Evolutionary conservation across 768 basidiomycete genomes (phyloP), one percentile per base, ranked within the genome.

Genomic region (Agrocybe praecox): DNA sequence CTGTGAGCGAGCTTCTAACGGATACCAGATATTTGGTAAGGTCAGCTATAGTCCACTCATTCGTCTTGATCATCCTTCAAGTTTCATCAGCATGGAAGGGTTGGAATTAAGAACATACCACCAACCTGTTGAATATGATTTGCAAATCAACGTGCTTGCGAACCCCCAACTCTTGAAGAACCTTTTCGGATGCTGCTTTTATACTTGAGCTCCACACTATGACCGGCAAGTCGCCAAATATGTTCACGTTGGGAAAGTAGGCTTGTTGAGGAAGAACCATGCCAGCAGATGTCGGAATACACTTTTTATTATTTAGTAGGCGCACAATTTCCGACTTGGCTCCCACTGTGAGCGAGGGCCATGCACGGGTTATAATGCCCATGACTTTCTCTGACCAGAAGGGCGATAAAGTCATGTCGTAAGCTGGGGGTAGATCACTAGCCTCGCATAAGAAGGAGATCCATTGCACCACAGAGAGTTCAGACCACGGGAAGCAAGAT

Each of bases 101-200:
- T 23, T 7, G 45, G 10, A 23, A 24, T 6, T 8, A 33, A 10
- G 42, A 21, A 6, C 22, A 29, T 11, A 50, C n/a, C 2, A 24
- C 36, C 17, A 1, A 91, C 88, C 95, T 81, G 52, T 89, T 84
- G 67, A 99, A 99, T n/a, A 99, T 82, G 2, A 97, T 76, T 69
- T 98, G 95, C 1, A 98, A 78, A 57, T 98, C 92, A 7, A 98
- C 94, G 60, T 96, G 94, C 67, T 87, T 92, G 17, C 94, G 83
- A 11, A 98, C 92, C 11, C 94, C 96, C 0, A 98, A 73, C 1
- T 80, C 82, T 24, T 83, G 75, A 6, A 94, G 71, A 2, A 93
- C 69, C 60, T 83, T 88, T 67, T 96, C 94, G 61, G 93, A 67
- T 5, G 77, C 71, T 0, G 87, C 88, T 67, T 90, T 94, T 61